Percentiles rank a stretch among this genome's conserved stretches.
Evolutionary conservation across 106 monocot genomes (phyloP).

Genomic region (Acanthochlamys bracteata): DNA sequence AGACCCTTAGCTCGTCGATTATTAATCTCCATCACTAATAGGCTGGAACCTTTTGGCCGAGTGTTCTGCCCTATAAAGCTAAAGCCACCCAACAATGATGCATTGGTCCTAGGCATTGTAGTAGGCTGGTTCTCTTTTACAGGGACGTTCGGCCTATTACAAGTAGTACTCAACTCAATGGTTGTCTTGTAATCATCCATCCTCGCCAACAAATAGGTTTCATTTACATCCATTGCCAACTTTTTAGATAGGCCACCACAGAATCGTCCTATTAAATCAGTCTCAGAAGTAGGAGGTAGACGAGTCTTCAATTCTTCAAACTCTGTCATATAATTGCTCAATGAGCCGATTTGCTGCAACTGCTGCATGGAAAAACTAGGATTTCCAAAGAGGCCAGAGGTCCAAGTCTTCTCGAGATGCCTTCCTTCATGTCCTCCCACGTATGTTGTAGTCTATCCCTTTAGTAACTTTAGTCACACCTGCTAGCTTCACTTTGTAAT

Average conservation of each 20-base stretch:
- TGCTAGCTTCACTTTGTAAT: no score
- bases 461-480: no score
- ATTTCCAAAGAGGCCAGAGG: no score
- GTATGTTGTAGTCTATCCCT: no score
- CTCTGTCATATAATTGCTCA: background rate
- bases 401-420: no score
- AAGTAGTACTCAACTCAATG: no score
- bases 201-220: background rate
- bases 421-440: no score
- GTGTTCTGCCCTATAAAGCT: background rate
- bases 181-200: background rate
- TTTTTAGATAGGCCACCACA: background rate
- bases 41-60: background rate
- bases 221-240: background rate
- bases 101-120: no score
- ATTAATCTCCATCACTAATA: background rate
- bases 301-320: background rate
- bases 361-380: no score
- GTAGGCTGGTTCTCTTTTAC: no score
- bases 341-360: no score
- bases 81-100: background rate
- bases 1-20: background rate
- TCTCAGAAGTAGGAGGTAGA: background rate
- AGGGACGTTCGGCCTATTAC: no score
- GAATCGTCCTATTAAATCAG: background rate